These are phyloP conservation scores for Coemansia sp. DNA, from an alignment of 192 early-diverging fungal species.

Conservation along the genomic window DNA sequence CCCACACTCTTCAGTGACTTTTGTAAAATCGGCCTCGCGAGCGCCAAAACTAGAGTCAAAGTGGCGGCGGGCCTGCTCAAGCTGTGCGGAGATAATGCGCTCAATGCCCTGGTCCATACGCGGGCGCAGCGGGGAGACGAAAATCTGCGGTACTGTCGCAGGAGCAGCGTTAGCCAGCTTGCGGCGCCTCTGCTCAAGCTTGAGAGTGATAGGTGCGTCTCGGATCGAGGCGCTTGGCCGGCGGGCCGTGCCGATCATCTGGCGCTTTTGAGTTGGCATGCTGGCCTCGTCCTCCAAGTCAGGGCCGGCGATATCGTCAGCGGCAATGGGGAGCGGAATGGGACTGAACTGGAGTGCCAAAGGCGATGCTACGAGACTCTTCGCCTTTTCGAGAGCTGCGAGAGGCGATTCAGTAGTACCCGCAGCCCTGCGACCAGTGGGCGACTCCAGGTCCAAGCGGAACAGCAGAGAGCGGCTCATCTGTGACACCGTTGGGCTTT, in stretches of 20 bases:
- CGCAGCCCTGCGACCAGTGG: constrained; percentile 18
- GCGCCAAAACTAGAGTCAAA: constrained; percentile 55
- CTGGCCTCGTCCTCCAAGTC: constrained; percentile 13
- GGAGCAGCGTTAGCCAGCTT: constrained; percentile 6
- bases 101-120: constrained; percentile 30
- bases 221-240: constrained; percentile 14
- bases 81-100: constrained; percentile 24
- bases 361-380: neutral
- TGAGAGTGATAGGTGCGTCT: constrained; percentile 1
- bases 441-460: constrained; percentile 54
- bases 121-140: constrained; percentile 38
- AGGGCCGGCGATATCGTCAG: neutral
- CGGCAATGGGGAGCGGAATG: constrained; percentile 2
- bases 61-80: constrained; percentile 32
- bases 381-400: constrained; percentile 11
- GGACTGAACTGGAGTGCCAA: constrained; percentile 15
- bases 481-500: constrained; percentile 51
- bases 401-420: constrained; percentile 20
- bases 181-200: constrained; percentile 26
- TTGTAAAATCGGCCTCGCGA: constrained; percentile 55
- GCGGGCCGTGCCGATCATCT: neutral
- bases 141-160: constrained; percentile 34
- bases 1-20: constrained; percentile 60
- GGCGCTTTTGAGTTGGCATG: neutral
- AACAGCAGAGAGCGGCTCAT: constrained; percentile 55